Percentiles rank a stretch among this genome's conserved stretches.
Conservation (phyloP, 805 yeast species). For the Wickerhamiella dianesei region DNA sequence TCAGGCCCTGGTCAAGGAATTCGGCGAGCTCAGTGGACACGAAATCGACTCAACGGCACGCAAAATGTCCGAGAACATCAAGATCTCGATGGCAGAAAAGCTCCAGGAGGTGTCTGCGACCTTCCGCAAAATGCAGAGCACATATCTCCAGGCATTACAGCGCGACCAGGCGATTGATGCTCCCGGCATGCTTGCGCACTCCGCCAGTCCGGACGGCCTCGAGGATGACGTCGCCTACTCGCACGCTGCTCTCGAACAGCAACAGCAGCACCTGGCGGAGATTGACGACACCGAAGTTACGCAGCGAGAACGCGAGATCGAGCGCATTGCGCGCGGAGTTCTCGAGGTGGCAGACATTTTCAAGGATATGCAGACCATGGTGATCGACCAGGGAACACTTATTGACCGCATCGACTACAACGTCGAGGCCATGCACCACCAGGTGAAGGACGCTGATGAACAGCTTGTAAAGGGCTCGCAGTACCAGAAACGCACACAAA, state of each 20-base stretch:
- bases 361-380: constrained; percentile 80
- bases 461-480: constrained; percentile 63
- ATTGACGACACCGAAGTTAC: constrained; percentile 27
- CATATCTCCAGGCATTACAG: constrained; percentile 69
- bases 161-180: constrained; percentile 17
- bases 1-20: constrained; percentile 59
- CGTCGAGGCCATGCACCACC: constrained; percentile 61
- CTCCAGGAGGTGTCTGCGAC: constrained; percentile 66
- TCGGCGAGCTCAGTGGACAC: constrained; percentile 33
- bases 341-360: constrained; percentile 86
- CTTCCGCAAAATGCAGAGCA: constrained; percentile 78
- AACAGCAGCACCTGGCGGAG: not conserved
- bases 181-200: constrained; percentile 13
- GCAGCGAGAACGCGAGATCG: constrained; percentile 80
- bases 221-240: constrained; percentile 25
- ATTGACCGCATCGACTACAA: constrained; percentile 91
- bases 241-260: constrained; percentile 22
- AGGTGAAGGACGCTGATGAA: constrained; percentile 61
- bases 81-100: constrained; percentile 70
- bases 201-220: constrained; percentile 13
- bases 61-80: constrained; percentile 61
- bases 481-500: constrained; percentile 79
- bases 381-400: constrained; percentile 90
- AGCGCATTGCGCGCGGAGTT: constrained; percentile 84
- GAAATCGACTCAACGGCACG: constrained; percentile 37